Evolutionary conservation across 441 rosid genomes (phyloP), one percentile per base, ranked within the genome.

Genomic region (Croton setiger): DNA sequence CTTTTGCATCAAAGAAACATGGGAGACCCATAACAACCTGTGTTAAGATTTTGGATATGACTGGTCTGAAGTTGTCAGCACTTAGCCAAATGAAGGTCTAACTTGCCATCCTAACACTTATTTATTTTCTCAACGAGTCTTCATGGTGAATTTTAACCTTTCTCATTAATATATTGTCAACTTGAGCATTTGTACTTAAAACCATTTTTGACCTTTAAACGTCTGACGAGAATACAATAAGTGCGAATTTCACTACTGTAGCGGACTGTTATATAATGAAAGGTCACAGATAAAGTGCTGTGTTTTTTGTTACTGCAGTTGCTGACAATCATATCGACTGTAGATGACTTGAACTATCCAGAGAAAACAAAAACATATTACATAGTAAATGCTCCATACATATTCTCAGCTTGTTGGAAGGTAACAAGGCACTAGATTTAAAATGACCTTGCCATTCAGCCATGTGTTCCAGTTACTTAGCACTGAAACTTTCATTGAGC

Each of bases 321-420:
- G 66, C 48, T 95, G 84, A 92, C 98, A 39, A 77, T 83, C 68
- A 87, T 95, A 82, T 79, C 96, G 2, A 87, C 88, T 37, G 74
- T 95, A 33, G 98, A 95, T 76, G 99, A 94, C 79, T 75, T 92
- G 78, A 95, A 95, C 83, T 95, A 95, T 75, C 99, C 99, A 1
- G 98, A 95, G 88, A 95, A 87, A 88, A 87, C 99, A 27, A 77
- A 82, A 71, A 83, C 94, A 0, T 94, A 94, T 76, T 94, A 85
- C 76, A 84, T 92, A 62, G 98, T 86, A 59, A 95, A 95, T 70
- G 96, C 78, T 59, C 99, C 98, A 17, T 92, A 90, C 74, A 82
- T 94, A 81, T 94, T 94, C 79, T 90, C 98, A 7, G 92, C 98
- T 48, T 90, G 97, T 78, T 94, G 97, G 97, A 94, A 88, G 90